Base-by-base conservation (phyloP, 2,329 filamentous ascomycete genomes). In the Helotiales sp. region DNA sequence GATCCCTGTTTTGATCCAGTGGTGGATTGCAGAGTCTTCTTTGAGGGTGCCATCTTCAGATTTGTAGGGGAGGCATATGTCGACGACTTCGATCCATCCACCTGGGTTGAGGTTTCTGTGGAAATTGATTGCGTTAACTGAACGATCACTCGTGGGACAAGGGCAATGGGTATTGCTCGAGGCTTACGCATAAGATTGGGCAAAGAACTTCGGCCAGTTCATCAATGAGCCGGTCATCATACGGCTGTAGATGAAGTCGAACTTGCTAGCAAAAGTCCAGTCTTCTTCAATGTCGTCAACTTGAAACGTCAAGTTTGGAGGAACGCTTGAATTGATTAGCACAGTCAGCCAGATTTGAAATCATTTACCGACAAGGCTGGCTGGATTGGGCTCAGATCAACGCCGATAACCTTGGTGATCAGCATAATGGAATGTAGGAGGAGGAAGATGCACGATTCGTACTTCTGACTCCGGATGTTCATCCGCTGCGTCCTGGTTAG, bases 261-360 rank as follows among this genome's bases (percentile, higher is more conserved):
- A 88, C 61, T 84, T 81, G 64, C 85, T 73, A 3, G 82, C 80
- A 52, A 54, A 70, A n/a, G 82, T 76, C 79, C 79, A 80, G 34
- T 75, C 70, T 20, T 84, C 80, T 73, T 87, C 86, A 43, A 85
- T 84, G 72, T 91, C 88, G 73, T 91, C 88, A 58, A 90, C 83
- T 59, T 88, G 81, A 72, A 90, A 90, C 60, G 83, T 81, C 68
- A 87, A 24, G 15, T 37, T 37, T 1, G 54, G 54, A 13, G 57
- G 59, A 6, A 61, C 6, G 30, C 45, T 49, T 17, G 15, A 32
- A 5, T 11, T 10, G 20, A 2, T 54, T 55, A 22, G 6, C 15
- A 40, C 11, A 7, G 3, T 6, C 3, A 7, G 3, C 10, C 34
- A 40, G 15, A 13, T 40, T 40, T 3, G 34, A 40, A 13, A 3